Base-by-base conservation (phyloP, 495 filamentous ascomycete species). In the Daldinia grandis region DNA sequence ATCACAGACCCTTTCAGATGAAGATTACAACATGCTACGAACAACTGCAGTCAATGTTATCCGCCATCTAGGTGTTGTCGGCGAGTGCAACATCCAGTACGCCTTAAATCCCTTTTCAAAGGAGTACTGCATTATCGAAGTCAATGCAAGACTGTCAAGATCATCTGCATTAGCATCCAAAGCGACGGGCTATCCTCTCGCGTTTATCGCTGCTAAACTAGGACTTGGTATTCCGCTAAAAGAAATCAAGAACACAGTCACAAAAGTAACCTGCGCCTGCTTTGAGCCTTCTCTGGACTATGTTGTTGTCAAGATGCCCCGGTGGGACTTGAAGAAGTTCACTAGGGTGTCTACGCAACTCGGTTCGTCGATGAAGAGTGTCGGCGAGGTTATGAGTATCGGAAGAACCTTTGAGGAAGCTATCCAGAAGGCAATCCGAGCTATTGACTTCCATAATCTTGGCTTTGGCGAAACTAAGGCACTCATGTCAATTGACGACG, bases 241-340 rank as follows among this genome's bases (percentile, higher is more conserved):
- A 81, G 92, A 98, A 79, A 97, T 99, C 78, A 90, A 90, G 66
- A 99, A 99, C 83, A 92, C 92, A 1, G 95, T 99, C 53, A 99
- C 95, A 25, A 95, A 97, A 82, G 91, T 92, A 38, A 99, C 95
- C 28, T 97, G 93, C 68, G 95, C 95, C 56, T 99, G 95, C 85
- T 99, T 99, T 80, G 95, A 99, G 78, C 95, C 95, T n/a, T 99
- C 95, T 2, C 86, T 99, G 0, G 95, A 99, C 78, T 99, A 99
- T 78, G 95, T 98, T 51, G 95, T 98, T 25, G 95, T 99, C 62
- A 99, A 99, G 86, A 99, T 99, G 81, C 95, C 95, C 19, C 87
- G 95, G 66, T 99, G 95, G 95, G 95, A 99, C 81, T 80, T 99
- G 68, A 98, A 98, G 85, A 99, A 99, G 80, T 99, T 99, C 81